Evolutionary conservation across 768 basidiomycete species (phyloP).

Genomic region (Krasilnikovozyma curviuscula): DNA sequence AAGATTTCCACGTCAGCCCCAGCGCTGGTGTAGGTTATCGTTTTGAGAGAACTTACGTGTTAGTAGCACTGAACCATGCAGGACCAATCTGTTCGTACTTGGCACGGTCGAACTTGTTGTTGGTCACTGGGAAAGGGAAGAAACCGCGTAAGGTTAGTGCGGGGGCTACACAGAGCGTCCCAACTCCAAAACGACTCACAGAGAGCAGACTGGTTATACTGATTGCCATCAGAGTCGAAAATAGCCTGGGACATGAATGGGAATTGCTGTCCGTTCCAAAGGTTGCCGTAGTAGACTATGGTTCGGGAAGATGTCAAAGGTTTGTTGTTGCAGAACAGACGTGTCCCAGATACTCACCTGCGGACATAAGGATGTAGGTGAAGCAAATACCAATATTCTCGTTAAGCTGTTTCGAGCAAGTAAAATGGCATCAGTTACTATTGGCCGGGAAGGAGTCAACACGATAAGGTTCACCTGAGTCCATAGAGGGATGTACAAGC

Average conservation of each 20-base stretch:
- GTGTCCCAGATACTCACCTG: too few species aligned
- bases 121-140: neutral
- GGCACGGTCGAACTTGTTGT: conserved; percentile 6
- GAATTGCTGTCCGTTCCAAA: conserved; percentile 23
- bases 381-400: conserved; percentile 14
- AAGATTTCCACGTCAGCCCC: too few species aligned
- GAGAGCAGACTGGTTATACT: neutral
- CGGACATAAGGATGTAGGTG: conserved; percentile 17
- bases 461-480: conserved; percentile 21
- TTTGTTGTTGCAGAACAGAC: too few species aligned
- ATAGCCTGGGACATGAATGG: conserved; percentile 22
- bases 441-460: too few species aligned
- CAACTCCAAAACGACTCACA: too few species aligned
- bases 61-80: conserved; percentile 15
- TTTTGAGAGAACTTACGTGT: too few species aligned
- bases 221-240: neutral
- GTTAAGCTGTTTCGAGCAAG: too few species aligned
- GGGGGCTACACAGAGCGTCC: too few species aligned
- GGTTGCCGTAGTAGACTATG: conserved; percentile 20
- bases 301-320: too few species aligned
- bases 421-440: too few species aligned
- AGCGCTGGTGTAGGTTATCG: too few species aligned
- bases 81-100: conserved; percentile 14
- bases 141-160: too few species aligned
- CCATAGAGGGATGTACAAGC: conserved; percentile 22